Evolutionary conservation across 176 grass and related monocot genomes (phyloP), one percentile per base, ranked within the genome.

Genomic region (Lolium perenne): DNA sequence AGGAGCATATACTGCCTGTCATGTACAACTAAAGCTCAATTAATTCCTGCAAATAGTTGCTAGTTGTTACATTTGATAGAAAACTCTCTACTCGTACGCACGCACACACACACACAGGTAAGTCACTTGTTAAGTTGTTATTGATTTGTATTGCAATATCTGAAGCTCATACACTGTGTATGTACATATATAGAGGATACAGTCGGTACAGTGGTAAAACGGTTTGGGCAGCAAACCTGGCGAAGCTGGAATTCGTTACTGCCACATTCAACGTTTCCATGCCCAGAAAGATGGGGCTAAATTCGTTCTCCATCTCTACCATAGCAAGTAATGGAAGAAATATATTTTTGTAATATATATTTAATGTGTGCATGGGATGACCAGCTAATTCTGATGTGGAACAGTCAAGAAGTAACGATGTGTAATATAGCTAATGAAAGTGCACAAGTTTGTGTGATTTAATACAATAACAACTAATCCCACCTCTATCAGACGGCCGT

Each of bases 401-500:
- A 55, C n/a, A 51, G 13, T 58, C 20, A n/a, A 6, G 51, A 41
- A 35, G 64, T 12, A 58, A 22, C 45, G 13, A 15, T 69, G 7
- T 10, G n/a, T 51, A 15, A 72, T 18, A 74, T 60, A 38, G 51
- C 3, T 21, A 74, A 84, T 47, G 8, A n/a, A 60, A 84, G 29
- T 84, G 23, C 5, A 76, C 81, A 83, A 59, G 50, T 26, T 60
- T 71, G 35, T 59, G 68, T 22, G n/a, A 48, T 80, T 54, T 15
- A 22, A 53, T 62, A 76, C 26, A 56, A 80, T 25, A 88, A 63
- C 43, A 71, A 9, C 5, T 81, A 72, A 32, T 51, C 61, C 77
- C 69, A 97, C 95, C 92, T 97, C 95, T 41, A 97, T 94, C 29
- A 97, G 79, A 56, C 88, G 86, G n/a, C 95, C 92, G 87, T 97